phyloP scores from a whole-genome alignment of 1,284 basidiomycete genomes.

The Grifola frondosa region DNA sequence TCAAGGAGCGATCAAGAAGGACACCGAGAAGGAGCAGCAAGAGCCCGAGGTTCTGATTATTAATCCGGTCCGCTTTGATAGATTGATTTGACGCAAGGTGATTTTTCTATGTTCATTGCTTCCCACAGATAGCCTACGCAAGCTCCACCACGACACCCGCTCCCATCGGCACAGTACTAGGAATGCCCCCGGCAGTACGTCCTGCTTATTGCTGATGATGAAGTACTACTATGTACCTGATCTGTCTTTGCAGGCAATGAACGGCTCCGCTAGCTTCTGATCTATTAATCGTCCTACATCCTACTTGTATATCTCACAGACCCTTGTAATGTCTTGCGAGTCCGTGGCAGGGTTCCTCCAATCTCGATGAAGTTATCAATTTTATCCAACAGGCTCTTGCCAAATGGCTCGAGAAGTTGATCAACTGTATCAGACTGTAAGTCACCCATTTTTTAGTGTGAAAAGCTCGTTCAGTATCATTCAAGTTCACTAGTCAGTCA shows the following conservation, averaged over 20 bases:
- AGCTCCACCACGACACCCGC: slow-evolving; percentile 37
- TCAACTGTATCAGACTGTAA: too few relatives aligned
- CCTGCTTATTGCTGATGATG: background rate
- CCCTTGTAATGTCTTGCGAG: slow-evolving; percentile 8
- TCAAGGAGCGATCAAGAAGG: slow-evolving; percentile 77
- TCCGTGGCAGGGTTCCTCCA: too few relatives aligned
- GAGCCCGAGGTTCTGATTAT: slow-evolving; percentile 81
- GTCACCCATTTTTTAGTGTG: too few relatives aligned
- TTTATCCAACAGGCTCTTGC: too few relatives aligned
- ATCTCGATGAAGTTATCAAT: too few relatives aligned
- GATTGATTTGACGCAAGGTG: slow-evolving; percentile 63
- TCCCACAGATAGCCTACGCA: slow-evolving; percentile 37
- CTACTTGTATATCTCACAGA: slow-evolving; percentile 8
- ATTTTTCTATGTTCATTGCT: slow-evolving; percentile 25
- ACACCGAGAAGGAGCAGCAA: slow-evolving; percentile 78
- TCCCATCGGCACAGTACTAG: slow-evolving; percentile 16
- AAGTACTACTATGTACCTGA: background rate
- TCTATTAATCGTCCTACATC: slow-evolving; percentile 1
- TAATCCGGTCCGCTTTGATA: slow-evolving; percentile 66
- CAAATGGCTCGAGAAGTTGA: too few relatives aligned
- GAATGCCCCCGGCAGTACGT: slow-evolving; percentile 46
- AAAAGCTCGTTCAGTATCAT: too few relatives aligned
- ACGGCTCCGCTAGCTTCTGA: slow-evolving; percentile 32
- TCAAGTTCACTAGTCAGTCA: too few relatives aligned
- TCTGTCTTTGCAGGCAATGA: slow-evolving; percentile 27